Evolutionary conservation across 805 yeast species (phyloP).

Genomic region (Scheffersomyces lignosus): DNA sequence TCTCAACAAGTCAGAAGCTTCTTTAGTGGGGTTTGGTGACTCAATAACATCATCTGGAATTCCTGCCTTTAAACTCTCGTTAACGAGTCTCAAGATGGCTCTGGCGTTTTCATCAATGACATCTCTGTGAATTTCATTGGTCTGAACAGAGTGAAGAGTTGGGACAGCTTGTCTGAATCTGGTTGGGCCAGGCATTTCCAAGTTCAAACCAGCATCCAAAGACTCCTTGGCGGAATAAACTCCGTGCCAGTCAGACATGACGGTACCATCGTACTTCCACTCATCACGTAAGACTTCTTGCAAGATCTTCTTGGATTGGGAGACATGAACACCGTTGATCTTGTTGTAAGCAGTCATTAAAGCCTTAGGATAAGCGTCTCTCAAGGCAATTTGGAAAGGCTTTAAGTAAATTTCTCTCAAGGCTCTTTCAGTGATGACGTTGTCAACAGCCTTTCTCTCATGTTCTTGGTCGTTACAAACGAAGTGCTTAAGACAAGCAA

Average conservation of each 20-base stretch:
- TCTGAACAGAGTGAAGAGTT: conserved; percentile 42
- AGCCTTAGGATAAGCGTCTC: conserved; percentile 51
- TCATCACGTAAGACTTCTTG: conserved; percentile 51
- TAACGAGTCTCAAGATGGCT: conserved; percentile 47
- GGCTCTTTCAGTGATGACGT: conserved; percentile 58
- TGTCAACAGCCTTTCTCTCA: conserved; percentile 48
- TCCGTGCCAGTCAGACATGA: conserved; percentile 69
- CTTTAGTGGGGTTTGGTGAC: conserved; percentile 42
- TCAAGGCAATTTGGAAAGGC: conserved; percentile 62
- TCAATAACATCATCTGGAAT: conserved; percentile 39
- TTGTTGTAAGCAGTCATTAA: conserved; percentile 66
- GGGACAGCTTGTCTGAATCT: conserved; percentile 43
- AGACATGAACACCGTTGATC: conserved; percentile 60
- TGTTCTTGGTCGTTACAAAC: conserved; percentile 65
- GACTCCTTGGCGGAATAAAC: conserved; percentile 48
- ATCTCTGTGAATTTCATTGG: conserved; percentile 40
- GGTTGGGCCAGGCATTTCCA: conserved; percentile 70
- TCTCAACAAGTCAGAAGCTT: conserved; percentile 10
- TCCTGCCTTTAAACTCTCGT: conserved; percentile 43
- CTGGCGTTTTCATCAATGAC: conserved; percentile 50
- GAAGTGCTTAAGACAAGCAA: conserved; percentile 62
- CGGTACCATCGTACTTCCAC: conserved; percentile 57
- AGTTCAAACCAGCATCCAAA: conserved; percentile 55
- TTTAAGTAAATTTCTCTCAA: conserved; percentile 62
- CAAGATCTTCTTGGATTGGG: conserved; percentile 45